phyloP scores from a whole-genome alignment of 345 rosid genomes.

The Adansonia digitata region DNA sequence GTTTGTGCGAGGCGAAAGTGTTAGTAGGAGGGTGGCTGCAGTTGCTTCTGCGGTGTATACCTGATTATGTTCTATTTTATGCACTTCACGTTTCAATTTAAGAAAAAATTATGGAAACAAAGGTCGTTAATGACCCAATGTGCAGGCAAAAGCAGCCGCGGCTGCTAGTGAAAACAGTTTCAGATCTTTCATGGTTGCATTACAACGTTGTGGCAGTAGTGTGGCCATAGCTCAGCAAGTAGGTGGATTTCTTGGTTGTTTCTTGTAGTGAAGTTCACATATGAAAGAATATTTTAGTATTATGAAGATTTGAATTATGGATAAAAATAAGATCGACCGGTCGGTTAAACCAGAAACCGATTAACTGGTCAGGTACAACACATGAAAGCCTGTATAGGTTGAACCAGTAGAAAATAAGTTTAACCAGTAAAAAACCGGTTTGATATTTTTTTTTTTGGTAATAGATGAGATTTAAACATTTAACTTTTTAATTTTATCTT shows the following conservation, averaged over 20 bases:
- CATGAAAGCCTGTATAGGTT: too few relatives aligned
- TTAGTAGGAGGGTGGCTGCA: slow-evolving; percentile 95
- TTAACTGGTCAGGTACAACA: too few relatives aligned
- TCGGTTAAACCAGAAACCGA: too few relatives aligned
- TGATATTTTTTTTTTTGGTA: too few relatives aligned
- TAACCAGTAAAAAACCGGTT: too few relatives aligned
- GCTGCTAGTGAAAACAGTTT: slow-evolving; percentile 99
- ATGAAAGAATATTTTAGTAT: slow-evolving; percentile 6
- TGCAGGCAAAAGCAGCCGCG: slow-evolving; percentile 98
- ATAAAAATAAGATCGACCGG: too few relatives aligned
- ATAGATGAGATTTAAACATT: too few relatives aligned
- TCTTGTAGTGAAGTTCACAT: not conserved
- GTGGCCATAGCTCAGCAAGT: slow-evolving; percentile 96
- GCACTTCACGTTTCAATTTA: not conserved
- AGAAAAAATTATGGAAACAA: slow-evolving; percentile 13
- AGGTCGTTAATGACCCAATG: slow-evolving; percentile 21
- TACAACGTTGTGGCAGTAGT: slow-evolving; percentile 95
- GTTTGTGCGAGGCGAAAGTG: slow-evolving; percentile 78
- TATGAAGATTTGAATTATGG: not conserved
- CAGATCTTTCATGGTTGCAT: slow-evolving; percentile 97
- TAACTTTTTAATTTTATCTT: too few relatives aligned
- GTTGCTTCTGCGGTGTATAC: slow-evolving; percentile 84
- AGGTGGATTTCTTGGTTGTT: slow-evolving; percentile 22
- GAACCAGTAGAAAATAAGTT: too few relatives aligned
- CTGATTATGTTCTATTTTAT: slow-evolving; percentile 12